phyloP scores from a whole-genome alignment of 1,284 basidiomycete genomes.

The Apiotrichum laibachii region DNA sequence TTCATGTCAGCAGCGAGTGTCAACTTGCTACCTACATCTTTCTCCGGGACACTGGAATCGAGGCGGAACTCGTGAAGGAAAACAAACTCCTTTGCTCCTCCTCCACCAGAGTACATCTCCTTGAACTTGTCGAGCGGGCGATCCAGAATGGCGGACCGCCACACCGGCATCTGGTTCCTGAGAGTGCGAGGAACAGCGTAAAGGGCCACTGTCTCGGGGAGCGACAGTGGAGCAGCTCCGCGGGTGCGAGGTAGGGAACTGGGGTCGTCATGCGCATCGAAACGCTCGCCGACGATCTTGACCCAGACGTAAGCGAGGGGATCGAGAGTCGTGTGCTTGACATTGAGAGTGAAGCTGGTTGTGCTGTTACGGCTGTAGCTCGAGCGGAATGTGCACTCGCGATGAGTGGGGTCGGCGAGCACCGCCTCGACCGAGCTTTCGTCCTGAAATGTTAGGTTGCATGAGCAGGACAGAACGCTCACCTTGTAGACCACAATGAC shows the following conservation, averaged over 20 bases:
- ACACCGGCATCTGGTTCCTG: too few species aligned
- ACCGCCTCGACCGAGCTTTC: conserved; percentile 15
- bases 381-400: conserved; percentile 17
- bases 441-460: conserved; percentile 16
- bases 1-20: conserved; percentile 8
- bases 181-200: too few species aligned
- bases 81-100: too few species aligned
- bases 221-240: too few species aligned
- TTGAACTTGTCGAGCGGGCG: too few species aligned
- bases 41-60: conserved; percentile 22
- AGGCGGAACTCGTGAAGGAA: conserved; percentile 15
- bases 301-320: conserved; percentile 24
- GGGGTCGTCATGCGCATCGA: conserved; percentile 17
- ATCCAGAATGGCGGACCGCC: too few species aligned
- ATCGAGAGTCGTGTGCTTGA: conserved; percentile 10
- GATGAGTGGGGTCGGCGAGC: conserved; percentile 24
- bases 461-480: conserved; percentile 1
- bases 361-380: conserved; percentile 5
- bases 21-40: conserved; percentile 27
- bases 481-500: conserved; percentile 36
- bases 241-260: background rate
- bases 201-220: too few species aligned
- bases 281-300: conserved; percentile 27
- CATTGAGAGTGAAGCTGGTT: conserved; percentile 14
- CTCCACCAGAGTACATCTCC: too few species aligned